Evolutionary conservation across 208 protist genomes (phyloP).

Genomic region (Acanthamoeba lugdunensis): DNA sequence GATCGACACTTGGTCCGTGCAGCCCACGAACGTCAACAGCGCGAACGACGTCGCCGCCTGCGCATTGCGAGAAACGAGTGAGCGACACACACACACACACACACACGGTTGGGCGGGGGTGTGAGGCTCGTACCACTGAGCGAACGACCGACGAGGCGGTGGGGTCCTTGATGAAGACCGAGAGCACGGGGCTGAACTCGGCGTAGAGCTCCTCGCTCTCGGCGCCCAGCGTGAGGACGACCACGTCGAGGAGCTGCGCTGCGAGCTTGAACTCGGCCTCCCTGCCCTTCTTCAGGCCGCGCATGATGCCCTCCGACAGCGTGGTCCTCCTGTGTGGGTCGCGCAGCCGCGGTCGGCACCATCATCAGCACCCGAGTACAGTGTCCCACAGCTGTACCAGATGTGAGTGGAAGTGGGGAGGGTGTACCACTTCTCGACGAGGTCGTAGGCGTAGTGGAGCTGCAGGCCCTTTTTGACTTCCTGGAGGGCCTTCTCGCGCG

Average conservation of each 20-base stretch:
- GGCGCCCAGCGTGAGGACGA: slow-evolving; percentile 52
- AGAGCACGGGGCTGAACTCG: slow-evolving; percentile 29
- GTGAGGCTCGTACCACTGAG: not conserved
- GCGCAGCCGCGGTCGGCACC: too few species aligned
- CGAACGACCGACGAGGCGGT: not conserved
- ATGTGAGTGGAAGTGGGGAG: not conserved
- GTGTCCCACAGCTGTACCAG: too few species aligned
- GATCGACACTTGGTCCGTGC: slow-evolving; percentile 49
- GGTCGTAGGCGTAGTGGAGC: slow-evolving; percentile 30
- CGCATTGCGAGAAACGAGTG: not conserved
- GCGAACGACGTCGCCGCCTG: slow-evolving; percentile 51
- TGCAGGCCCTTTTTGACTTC: slow-evolving; percentile 34
- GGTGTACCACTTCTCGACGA: slow-evolving; percentile 52
- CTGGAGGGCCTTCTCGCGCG: slow-evolving; percentile 26
- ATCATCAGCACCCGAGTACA: not conserved
- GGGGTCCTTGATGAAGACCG: slow-evolving; percentile 39
- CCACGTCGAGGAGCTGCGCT: slow-evolving; percentile 41
- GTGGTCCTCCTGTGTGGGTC: not conserved
- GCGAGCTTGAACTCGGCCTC: slow-evolving; percentile 45
- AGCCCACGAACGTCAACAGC: slow-evolving; percentile 31
- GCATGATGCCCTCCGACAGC: slow-evolving; percentile 28
- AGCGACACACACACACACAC: not conserved
- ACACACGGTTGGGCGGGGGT: not conserved
- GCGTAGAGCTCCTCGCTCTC: slow-evolving; percentile 59
- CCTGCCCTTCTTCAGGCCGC: slow-evolving; percentile 56